Base-by-base conservation (phyloP, 139 green algal species). In the Chlamydomonas sp. region DNA sequence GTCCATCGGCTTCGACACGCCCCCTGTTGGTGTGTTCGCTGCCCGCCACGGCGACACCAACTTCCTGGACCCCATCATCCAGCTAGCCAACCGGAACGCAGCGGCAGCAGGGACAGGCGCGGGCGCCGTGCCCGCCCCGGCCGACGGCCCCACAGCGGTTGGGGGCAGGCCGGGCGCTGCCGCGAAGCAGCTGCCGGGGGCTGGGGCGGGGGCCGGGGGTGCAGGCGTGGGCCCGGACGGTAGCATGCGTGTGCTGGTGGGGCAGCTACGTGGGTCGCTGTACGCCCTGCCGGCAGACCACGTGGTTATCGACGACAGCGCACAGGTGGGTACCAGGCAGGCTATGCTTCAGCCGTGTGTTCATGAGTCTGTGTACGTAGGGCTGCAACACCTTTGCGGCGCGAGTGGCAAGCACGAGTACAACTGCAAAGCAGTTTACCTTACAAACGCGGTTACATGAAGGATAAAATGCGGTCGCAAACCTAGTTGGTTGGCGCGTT, bases 251-350 rank as follows among this genome's bases (percentile, higher is more conserved):
- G 91, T 96, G 77, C 80, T 97, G 77, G 90, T 96, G 14, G 93
- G 91, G 31, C 59, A 86, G 7, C 74, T 94, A 18, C 31, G 69
- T 4, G 91, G 93, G 63, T 94, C 87, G 72, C 69, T 95, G 83
- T 96, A 95, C 77, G 95, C 89, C 20, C 71, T 97, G 74, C 94
- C 94, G 63, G 90, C 92, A 61, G 90, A 94, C 61, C 89, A 93
- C 72, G 75, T 94, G 61, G 31, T 91, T 15, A 31, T 94, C 20
- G 91, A 90, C 16, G 91, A 63, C 20, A 60, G 16, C 6, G 85
- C 71, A 2, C 64, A 78, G 86, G 68, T 86, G 72, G n/a, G 75
- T 20, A 2, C 66, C 57, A 4, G 15, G 10, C 74, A 9, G 77
- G 69, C 31, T 49, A 49, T n/a, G n/a, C n/a, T n/a, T n/a, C n/a